Evolutionary conservation across 2,329 filamentous ascomycete species (phyloP).

Genomic region (Diaporthe velutina): DNA sequence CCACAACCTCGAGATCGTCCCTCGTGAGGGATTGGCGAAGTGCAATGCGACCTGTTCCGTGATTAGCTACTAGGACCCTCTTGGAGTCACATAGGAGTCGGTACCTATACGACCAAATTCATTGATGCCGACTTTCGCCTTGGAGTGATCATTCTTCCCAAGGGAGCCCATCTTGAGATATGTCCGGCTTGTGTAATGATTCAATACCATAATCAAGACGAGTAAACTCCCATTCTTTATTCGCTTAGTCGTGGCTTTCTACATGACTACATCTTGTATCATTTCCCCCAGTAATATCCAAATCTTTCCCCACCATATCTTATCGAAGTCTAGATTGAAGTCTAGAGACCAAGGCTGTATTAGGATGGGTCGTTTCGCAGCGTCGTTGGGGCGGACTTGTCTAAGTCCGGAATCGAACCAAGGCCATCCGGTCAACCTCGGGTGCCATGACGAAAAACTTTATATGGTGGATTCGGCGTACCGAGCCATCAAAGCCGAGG

Average conservation of each 20-base stretch:
- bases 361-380: not conserved
- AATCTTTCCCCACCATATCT: not conserved
- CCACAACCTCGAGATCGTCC: not conserved
- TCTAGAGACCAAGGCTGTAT: not conserved
- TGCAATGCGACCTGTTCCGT: not conserved
- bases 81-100: not conserved
- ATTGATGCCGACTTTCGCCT: constrained; percentile 3
- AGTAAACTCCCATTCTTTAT: not conserved
- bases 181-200: not conserved
- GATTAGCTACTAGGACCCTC: not conserved
- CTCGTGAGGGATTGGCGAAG: constrained; percentile 4
- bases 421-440: not conserved
- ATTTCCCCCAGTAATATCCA: not conserved
- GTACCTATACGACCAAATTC: constrained; percentile 1
- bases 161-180: not conserved
- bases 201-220: not conserved
- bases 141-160: not conserved
- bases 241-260: not conserved
- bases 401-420: not conserved
- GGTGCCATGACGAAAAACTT: not conserved
- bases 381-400: constrained; percentile 7
- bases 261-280: not conserved
- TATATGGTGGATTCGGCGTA: not conserved
- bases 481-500: not conserved
- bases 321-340: too few species aligned